Conservation (phyloP, 306 rosid species). For the Trifolium dubium region DNA sequence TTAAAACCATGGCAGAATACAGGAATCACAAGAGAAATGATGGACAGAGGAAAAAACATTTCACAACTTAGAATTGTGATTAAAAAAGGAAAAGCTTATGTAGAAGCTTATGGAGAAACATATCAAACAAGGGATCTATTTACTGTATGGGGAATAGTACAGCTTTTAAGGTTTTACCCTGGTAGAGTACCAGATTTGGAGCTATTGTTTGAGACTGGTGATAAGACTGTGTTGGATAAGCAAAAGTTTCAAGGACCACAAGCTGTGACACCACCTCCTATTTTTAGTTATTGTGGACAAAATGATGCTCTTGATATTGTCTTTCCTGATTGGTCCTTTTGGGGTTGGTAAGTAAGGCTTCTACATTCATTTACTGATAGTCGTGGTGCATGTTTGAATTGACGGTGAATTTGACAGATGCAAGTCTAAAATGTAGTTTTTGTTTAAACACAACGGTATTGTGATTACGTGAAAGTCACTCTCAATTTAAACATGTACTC, state of each 20-base stretch:
- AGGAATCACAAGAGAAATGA: conserved; percentile 54
- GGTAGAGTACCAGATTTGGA: conserved; percentile 58
- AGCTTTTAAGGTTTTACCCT: conserved; percentile 57
- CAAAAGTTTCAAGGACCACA: background rate
- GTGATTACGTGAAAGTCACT: background rate
- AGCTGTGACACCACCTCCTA: conserved; percentile 44
- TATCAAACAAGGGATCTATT: conserved; percentile 56
- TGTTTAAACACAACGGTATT: background rate
- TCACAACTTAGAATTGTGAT: conserved; percentile 50
- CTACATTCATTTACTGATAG: background rate
- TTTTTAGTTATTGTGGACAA: conserved; percentile 56
- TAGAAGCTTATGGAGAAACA: conserved; percentile 21
- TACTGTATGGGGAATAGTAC: conserved; percentile 59
- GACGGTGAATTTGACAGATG: background rate
- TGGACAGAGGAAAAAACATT: conserved; percentile 40
- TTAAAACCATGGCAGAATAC: conserved; percentile 50
- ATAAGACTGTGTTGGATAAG: conserved; percentile 40
- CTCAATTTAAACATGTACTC: too few species aligned
- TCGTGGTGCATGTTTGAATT: background rate
- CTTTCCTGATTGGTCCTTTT: conserved; percentile 65
- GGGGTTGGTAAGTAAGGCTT: conserved; percentile 69
- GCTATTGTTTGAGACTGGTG: conserved; percentile 54
- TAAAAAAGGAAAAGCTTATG: conserved; percentile 49
- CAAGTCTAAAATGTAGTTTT: too few species aligned
- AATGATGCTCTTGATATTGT: conserved; percentile 49